Evolutionary conservation across 108 stramenopile species (phyloP), one percentile per base, ranked within the genome.

Genomic region (Parmales sp.): DNA sequence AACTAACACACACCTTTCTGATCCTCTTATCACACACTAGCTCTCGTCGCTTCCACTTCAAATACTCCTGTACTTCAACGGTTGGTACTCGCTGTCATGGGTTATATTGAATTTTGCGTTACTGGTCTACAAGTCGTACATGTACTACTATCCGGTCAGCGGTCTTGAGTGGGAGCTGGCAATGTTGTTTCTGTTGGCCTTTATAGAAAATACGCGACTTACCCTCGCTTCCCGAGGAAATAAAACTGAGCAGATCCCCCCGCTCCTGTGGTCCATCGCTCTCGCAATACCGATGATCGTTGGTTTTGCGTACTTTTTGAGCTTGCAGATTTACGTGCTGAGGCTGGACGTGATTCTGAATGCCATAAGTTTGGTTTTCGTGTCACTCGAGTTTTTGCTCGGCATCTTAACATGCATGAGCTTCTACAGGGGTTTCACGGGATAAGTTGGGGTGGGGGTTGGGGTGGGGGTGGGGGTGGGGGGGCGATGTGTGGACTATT

Each of bases 281-380:
- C 77, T 87, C 29, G 66, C 77, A 18, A 77, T 68, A 9, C 81
- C 84, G 1, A 79, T 78, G 39, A 28, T 73, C 7, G 39, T 82
- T 28, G 76, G 79, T 1, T 86, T 82, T 69, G 69, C 51, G 26
- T 85, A 78, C 81, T 79, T 74, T 67, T 70, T 87, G 23, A 31
- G 76, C 39, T 46, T 83, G 29, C 84, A 87, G 65, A 83, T 81
- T 1, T 85, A 83, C 44, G 84, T 85, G 64, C 38, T 86, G 41
- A 78, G 81, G 50, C 63, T 83, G 9, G 84, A 86, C 64, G 70
- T 76, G 36, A 73, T 78, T 29, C 64, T 83, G n/a, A 80, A 79
- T 25, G 37, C 63, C 37, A 76, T 84, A 11, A 68, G 80, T 2
- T 64, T 86, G 1, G 64, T 64, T 38, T 84, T 86, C 39, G 71